These are phyloP conservation scores for Phalaenopsis equestris DNA, from an alignment of 106 monocot genomes.

Conservation along the genomic window DNA sequence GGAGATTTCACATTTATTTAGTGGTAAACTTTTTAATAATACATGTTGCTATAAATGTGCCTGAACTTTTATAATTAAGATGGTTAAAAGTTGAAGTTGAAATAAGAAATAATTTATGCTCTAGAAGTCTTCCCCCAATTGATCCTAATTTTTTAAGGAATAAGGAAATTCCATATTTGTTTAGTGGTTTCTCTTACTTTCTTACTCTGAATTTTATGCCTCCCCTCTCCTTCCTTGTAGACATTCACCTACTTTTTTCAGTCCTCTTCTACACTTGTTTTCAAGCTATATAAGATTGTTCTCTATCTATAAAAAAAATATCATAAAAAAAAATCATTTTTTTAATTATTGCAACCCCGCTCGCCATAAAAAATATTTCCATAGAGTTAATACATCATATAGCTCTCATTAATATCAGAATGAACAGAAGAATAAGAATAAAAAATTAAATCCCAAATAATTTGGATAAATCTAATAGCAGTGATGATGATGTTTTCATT, in stretches of 20 bases:
- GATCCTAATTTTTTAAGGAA: background rate
- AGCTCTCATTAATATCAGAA: background rate
- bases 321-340: background rate
- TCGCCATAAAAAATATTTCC: background rate
- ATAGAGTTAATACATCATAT: background rate
- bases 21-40: background rate
- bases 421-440: background rate
- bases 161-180: too few species aligned
- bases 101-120: background rate
- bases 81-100: background rate
- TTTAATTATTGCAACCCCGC: background rate
- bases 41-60: background rate
- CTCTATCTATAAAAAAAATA: background rate
- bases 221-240: background rate
- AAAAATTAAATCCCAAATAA: background rate
- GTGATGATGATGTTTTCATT: background rate
- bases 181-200: too few species aligned
- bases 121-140: background rate
- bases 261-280: background rate
- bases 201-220: background rate
- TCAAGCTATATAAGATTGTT: background rate
- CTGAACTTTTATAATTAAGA: background rate
- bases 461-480: background rate
- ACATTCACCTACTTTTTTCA: background rate
- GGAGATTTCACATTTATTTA: background rate